Base-by-base conservation (phyloP, 257 asterid genomes). In the Thymus mandschuricus region DNA sequence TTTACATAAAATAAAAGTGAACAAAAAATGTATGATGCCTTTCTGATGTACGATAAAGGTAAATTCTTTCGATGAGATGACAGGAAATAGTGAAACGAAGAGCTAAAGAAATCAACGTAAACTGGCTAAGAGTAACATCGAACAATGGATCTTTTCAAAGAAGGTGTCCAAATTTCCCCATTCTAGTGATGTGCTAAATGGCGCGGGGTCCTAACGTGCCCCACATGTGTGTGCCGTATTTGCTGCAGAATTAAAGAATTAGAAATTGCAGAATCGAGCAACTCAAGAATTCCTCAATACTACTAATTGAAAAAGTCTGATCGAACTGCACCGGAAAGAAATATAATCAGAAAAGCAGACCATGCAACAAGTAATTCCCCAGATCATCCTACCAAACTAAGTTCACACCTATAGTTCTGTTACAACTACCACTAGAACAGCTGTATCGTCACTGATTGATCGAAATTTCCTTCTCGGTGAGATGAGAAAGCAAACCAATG, bases 371-470 rank as follows among this genome's bases (percentile, higher is more conserved):
- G 27, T 43, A 56, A 31, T 28, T 29, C 59, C 66, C 59, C 57
- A 59, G 33, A 58, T n/a, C 43, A 60, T 62, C 67, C 29, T 21
- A 57, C 72, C 62, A 45, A 62, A 63, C 28, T 13, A 49, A 21
- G 55, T 35, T 63, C 70, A 48, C 66, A 33, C 49, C 10, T 7
- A 75, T 9, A 28, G 33, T 28, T 48, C 41, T 13, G 60, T 43
- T 46, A 43, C 5, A 43, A 8, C 70, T 12, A 49, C 28, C 41
- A 52, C 75, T 45, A 11, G 34, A 50, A 49, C 58, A 70, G 61
- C 59, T 29, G 72, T 31, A 60, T 40, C 35, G n/a, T 43, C 57
- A 46, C 70, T 49, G 61, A 40, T 60, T 60, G 33, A 72, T 11
- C 12, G 44, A 59, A 49, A 46, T 6, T 33, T 12, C 30, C 56